Percentiles rank a stretch among this genome's conserved stretches.
Evolutionary conservation across 257 asterid species (phyloP).

Genomic region (Solanum neorickii): DNA sequence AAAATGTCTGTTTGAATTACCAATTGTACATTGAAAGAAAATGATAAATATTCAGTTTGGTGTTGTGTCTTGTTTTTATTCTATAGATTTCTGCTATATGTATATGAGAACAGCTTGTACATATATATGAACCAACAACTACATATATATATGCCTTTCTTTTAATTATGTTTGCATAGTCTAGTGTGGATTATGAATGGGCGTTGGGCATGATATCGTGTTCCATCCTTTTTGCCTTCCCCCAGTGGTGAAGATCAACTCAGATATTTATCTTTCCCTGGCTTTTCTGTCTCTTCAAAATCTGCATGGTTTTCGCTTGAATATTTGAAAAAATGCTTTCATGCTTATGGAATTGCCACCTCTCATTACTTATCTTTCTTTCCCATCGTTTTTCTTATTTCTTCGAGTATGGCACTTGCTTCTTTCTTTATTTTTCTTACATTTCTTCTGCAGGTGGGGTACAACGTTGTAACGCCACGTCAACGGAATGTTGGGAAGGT

Average conservation of each 20-base stretch:
- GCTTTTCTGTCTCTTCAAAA: not conserved
- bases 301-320: not conserved
- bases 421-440: not conserved
- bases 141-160: not conserved
- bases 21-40: not conserved
- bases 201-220: not conserved
- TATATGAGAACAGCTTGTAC: not conserved
- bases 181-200: not conserved
- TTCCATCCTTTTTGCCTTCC: not conserved
- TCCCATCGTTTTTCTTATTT: not conserved
- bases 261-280: not conserved
- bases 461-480: constrained; percentile 40
- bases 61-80: not conserved
- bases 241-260: not conserved
- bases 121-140: not conserved
- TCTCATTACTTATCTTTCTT: not conserved
- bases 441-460: constrained; percentile 46
- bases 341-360: not conserved
- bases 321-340: not conserved
- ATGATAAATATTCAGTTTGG: not conserved
- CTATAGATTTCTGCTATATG: not conserved
- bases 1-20: not conserved
- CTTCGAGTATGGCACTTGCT: not conserved
- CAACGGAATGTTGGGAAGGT: constrained; percentile 52
- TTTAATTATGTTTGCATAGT: not conserved